phyloP scores from a whole-genome alignment of 1,284 basidiomycete genomes.

The Ustilago cynodontis region DNA sequence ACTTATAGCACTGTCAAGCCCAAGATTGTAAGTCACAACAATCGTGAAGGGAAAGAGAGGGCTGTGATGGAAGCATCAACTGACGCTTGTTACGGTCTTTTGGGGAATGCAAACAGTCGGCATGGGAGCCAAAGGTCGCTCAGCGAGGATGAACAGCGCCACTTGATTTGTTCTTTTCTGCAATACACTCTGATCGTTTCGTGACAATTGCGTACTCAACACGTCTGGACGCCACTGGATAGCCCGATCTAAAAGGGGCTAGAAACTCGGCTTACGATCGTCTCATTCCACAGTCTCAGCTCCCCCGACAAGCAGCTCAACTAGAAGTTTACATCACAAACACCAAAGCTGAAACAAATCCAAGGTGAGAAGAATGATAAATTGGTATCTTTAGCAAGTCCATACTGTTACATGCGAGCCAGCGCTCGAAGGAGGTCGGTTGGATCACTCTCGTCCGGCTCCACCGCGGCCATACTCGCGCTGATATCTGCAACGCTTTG shows the following conservation, averaged over 20 bases:
- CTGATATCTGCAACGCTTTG: slow-evolving; percentile 38
- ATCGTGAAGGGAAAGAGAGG: not conserved
- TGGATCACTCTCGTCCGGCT: slow-evolving; percentile 56
- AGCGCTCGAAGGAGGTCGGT: slow-evolving; percentile 48
- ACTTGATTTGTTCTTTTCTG: not conserved
- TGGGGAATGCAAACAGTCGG: too few relatives aligned
- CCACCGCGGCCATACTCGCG: slow-evolving; percentile 25
- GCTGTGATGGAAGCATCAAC: not conserved
- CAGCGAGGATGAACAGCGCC: slow-evolving; percentile 32
- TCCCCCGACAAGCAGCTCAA: not conserved
- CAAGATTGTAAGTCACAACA: slow-evolving; percentile 57
- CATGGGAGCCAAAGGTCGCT: slow-evolving; percentile 67
- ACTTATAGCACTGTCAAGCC: slow-evolving; percentile 65
- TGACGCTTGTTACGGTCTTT: too few relatives aligned
- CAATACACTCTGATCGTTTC: slow-evolving; percentile 2
- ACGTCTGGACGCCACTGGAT: not conserved
- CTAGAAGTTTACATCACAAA: not conserved
- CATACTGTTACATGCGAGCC: slow-evolving; percentile 27
- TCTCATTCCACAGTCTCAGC: too few relatives aligned
- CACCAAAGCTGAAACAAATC: not conserved
- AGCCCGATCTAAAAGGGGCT: not conserved
- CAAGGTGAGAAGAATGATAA: not conserved
- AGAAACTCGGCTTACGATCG: too few relatives aligned
- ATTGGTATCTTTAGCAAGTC: not conserved
- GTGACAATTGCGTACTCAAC: not conserved